Conservation (phyloP, 2,329 filamentous ascomycete species). For the Drechslera avenae region DNA sequence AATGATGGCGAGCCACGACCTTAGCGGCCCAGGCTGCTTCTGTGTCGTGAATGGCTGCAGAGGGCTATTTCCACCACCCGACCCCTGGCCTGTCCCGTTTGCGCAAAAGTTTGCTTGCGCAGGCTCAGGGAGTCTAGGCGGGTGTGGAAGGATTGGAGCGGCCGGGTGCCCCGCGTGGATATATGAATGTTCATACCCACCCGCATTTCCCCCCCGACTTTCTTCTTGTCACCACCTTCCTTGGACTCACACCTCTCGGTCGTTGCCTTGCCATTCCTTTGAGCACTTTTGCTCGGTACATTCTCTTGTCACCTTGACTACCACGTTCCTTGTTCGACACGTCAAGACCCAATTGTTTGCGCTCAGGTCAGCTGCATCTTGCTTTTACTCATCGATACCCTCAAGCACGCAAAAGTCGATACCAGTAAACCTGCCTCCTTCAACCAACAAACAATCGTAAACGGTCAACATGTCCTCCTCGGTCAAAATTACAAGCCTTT, state of each 20-base stretch:
- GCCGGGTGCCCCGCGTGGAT: slow-evolving; percentile 5
- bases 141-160: neutral
- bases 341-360: slow-evolving; percentile 14
- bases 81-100: slow-evolving; percentile 10
- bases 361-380: slow-evolving; percentile 17
- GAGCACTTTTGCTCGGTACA: slow-evolving; percentile 17
- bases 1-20: slow-evolving; percentile 5
- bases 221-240: slow-evolving; percentile 5
- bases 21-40: slow-evolving; percentile 2
- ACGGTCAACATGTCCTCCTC: slow-evolving; percentile 43
- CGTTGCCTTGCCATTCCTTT: slow-evolving; percentile 13
- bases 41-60: slow-evolving; percentile 6
- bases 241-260: slow-evolving; percentile 11
- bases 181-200: slow-evolving; percentile 10
- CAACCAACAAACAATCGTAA: slow-evolving; percentile 2
- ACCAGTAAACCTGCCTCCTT: neutral
- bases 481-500: slow-evolving; percentile 48
- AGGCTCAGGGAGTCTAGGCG: slow-evolving; percentile 3
- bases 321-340: slow-evolving; percentile 13
- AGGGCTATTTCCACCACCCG: slow-evolving; percentile 2
- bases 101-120: slow-evolving; percentile 10
- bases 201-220: slow-evolving; percentile 1
- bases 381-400: slow-evolving; percentile 11
- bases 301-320: slow-evolving; percentile 14
- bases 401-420: slow-evolving; percentile 6